Evolutionary conservation across 2,329 filamentous ascomycete genomes (phyloP).

Genomic region (Teratosphaeria destructans): DNA sequence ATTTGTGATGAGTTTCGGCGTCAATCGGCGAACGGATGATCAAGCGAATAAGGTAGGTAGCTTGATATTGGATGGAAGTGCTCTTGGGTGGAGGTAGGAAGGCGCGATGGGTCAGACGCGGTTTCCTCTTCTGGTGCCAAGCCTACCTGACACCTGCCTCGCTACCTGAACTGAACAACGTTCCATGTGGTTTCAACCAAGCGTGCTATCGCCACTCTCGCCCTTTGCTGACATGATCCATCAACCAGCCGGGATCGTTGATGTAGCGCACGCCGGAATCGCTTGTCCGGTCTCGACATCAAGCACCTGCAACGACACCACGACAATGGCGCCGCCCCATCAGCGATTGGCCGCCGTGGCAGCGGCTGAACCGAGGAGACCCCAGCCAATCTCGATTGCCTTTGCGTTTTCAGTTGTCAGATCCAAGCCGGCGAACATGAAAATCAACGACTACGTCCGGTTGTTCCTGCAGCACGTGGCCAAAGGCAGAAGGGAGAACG

Average conservation of each 20-base stretch:
- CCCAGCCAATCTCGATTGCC: constrained; percentile 11
- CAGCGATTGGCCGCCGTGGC: not conserved
- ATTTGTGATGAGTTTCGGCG: not conserved
- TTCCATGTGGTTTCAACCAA: too few relatives aligned
- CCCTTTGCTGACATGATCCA: too few relatives aligned
- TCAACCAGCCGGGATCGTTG: too few relatives aligned
- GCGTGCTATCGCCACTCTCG: too few relatives aligned
- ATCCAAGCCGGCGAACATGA: constrained; percentile 26
- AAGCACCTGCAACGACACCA: not conserved
- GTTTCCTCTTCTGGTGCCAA: too few relatives aligned
- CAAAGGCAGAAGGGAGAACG: constrained; percentile 13
- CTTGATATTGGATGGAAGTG: not conserved
- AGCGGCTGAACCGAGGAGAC: constrained; percentile 3
- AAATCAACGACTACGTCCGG: constrained; percentile 23
- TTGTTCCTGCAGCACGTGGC: constrained; percentile 27
- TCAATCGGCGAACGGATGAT: not conserved
- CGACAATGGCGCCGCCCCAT: not conserved
- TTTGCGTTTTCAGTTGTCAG: constrained; percentile 22
- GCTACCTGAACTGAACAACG: too few relatives aligned
- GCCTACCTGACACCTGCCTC: too few relatives aligned
- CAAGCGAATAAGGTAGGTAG: too few relatives aligned
- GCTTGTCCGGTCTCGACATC: not conserved
- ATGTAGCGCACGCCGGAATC: too few relatives aligned
- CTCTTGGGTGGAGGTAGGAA: not conserved
- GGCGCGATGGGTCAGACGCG: too few relatives aligned